These are phyloP conservation scores for Tulasnella sp. DNA, from an alignment of 768 basidiomycete species.

Conservation along the genomic window DNA sequence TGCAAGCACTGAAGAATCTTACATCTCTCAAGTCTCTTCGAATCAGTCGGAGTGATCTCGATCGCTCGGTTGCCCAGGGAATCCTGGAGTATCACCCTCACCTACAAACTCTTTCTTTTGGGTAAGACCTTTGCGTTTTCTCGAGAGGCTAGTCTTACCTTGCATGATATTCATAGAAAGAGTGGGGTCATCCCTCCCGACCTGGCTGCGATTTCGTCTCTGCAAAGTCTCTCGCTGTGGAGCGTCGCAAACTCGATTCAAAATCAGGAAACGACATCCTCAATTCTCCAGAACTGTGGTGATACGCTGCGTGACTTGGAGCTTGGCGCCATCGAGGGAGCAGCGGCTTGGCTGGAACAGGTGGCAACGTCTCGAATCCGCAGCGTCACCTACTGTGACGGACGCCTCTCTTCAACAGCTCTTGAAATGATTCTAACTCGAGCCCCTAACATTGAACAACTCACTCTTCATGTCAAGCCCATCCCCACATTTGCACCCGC, in stretches of 20 bases:
- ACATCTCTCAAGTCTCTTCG: background rate
- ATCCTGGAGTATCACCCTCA: background rate
- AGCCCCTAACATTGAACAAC: background rate
- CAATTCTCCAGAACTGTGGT: background rate
- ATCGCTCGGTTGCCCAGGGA: background rate
- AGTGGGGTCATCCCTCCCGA: background rate
- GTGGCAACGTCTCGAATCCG: background rate
- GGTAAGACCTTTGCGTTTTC: background rate
- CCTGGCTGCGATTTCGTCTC: background rate
- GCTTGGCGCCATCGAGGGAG: background rate
- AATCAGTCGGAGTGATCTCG: background rate
- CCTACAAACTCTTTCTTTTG: background rate
- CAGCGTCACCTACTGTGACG: background rate
- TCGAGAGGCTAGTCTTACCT: background rate
- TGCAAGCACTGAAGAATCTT: background rate
- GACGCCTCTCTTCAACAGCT: background rate
- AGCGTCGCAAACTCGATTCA: background rate
- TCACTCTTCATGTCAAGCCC: background rate
- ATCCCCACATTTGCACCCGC: background rate
- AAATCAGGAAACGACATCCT: background rate
- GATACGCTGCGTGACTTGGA: background rate
- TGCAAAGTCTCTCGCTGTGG: background rate
- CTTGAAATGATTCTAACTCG: background rate
- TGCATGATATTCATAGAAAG: background rate
- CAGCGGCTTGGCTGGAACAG: background rate